Evolutionary conservation across 2,329 filamentous ascomycete genomes (phyloP).

Genomic region (Sarocladiaceae sp.): DNA sequence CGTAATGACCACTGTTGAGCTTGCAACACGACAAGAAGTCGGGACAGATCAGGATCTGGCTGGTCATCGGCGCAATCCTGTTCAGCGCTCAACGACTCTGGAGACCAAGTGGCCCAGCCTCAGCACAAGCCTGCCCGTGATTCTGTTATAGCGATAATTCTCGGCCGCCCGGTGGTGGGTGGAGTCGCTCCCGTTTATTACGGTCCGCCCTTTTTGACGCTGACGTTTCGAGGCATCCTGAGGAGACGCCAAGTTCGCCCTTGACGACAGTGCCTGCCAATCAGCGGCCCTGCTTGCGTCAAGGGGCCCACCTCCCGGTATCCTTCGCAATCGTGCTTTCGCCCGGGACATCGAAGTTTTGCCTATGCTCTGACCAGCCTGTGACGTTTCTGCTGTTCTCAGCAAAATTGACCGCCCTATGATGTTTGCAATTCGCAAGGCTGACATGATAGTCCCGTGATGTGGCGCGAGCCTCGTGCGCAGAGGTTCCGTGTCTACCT

Average conservation of each 20-base stretch:
- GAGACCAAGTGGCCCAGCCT: no score
- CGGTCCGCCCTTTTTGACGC: background rate
- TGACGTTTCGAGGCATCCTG: background rate
- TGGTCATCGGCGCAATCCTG: conserved; percentile 3
- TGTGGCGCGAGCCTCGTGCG: no score
- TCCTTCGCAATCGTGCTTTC: background rate
- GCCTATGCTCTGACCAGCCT: background rate
- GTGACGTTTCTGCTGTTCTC: no score
- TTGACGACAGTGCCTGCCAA: background rate
- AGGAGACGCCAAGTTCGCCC: background rate
- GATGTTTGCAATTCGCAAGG: background rate
- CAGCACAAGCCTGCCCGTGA: no score
- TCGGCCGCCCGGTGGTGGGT: background rate
- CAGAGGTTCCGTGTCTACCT: no score
- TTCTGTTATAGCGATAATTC: no score
- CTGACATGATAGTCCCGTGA: no score
- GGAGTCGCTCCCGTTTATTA: conserved; percentile 9
- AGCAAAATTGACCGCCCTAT: no score
- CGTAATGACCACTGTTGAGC: no score
- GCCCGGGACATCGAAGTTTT: background rate
- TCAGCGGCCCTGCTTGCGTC: background rate
- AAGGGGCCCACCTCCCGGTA: background rate
- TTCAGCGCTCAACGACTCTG: no score
- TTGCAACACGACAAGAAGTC: background rate
- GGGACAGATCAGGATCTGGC: conserved; percentile 1